Evolutionary conservation across 2,329 filamentous ascomycete species (phyloP), one percentile per base, ranked within the genome.

Genomic region (Bipolaris bicolor): DNA sequence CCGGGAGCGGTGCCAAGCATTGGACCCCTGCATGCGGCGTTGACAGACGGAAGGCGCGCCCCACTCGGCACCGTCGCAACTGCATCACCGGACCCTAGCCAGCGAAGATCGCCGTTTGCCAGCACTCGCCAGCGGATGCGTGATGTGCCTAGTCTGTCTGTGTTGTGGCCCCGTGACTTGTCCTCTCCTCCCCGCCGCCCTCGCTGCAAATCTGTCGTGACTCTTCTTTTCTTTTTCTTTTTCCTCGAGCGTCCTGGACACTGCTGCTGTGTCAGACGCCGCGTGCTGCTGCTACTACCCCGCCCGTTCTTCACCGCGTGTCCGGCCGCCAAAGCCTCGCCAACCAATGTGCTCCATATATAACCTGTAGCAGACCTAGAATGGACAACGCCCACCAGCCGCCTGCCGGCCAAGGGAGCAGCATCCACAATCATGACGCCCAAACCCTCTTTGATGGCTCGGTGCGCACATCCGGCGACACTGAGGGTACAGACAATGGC

Each of bases 351-450:
- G 39, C 44, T 33, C 45, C 41, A 16, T 55, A 44, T 49, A 46
- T 47, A 37, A 26, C 46, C 22, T 31, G 31, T 57, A 57, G 50
- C 34, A 53, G 10, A 31, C 29, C 10, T 50, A 61, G 49, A 45
- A 66, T 66, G 65, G 60, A 68, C 40, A 36, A 60, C 48, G 52
- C 60, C 52, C 55, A 64, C 56, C 53, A 62, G 41, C 45, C 61
- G 39, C 39, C 56, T 26, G 56, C 63, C 31, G 60, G 57, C 41
- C 61, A 59, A 56, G 66, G 60, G 11, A 47, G 43, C 54, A 43
- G 29, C 43, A 43, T 53, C 52, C 50, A 55, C 40, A 46, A 59
- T 37, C 62, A 63, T 56, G 63, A 64, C 20, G 34, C 47, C 3
- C 40, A 49, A 16, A 37, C 47, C 33, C 47, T 49, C n/a, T n/a